Evolutionary conservation across 306 rosid species (phyloP), one percentile per base, ranked within the genome.

Genomic region (Argentina anserina): DNA sequence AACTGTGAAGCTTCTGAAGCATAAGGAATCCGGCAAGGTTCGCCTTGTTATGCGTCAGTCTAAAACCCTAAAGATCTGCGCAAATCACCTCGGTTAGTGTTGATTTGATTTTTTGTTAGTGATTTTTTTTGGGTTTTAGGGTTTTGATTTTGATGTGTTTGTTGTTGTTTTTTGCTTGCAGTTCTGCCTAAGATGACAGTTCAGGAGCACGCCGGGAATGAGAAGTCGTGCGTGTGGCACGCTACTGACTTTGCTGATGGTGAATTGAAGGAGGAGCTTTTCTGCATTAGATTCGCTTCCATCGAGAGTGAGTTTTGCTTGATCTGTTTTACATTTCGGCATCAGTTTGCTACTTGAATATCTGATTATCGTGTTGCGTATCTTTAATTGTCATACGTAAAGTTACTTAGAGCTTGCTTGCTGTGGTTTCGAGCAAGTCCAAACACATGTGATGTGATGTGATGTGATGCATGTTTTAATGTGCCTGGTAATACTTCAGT

Each of bases 171-270:
- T 13, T 15, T 53, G n/a, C 6, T 45, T 80, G 80, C 81, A 95
- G 99, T 95, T 77, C 3, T 90, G 20, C 74, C 96, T 17, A 79
- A 90, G 20, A 91, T 91, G 97, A 15, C 81, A 7, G 99, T 91
- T 45, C 96, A 88, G 75, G 97, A 95, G 79, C 99, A 95, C 77
- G 97, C 97, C 64, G 99, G 99, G 23, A 95, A 91, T 67, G 97
- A 95, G 52, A 95, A 95, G 69, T 95, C 93, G 0, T 95, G 93
- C 40, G 99, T 95, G 47, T 91, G 99, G 99, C 99, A 95, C 61
- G 99, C 99, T 0, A 86, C 88, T 74, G 99, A 95, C 67, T 95
- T 81, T 49, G 97, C 99, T 36, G 97, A 91, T 71, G 99, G 99
- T 26, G 96, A 95, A 88, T 87, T 91, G 77, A 95, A 91, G 85